These are phyloP conservation scores for Neurospora sp. DNA, from an alignment of 2,329 filamentous ascomycete species.

Conservation along the genomic window DNA sequence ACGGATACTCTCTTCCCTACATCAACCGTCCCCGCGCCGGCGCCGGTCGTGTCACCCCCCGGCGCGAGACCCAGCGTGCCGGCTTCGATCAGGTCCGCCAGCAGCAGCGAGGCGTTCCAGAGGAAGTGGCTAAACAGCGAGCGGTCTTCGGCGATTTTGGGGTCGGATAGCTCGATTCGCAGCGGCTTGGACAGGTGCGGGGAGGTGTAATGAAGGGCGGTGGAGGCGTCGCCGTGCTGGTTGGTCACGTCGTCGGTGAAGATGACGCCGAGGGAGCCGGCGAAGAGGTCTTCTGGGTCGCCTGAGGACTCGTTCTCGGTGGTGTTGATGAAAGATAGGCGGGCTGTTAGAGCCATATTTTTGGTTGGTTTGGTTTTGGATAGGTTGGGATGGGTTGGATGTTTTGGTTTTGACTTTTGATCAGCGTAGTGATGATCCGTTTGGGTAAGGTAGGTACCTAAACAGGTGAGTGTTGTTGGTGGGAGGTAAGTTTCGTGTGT, in stretches of 20 bases:
- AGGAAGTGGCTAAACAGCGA: constrained; percentile 61
- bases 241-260: constrained; percentile 59
- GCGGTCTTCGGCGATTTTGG: constrained; percentile 40
- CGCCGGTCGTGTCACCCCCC: not conserved
- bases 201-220: constrained; percentile 49
- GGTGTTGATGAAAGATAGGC: constrained; percentile 25
- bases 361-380: not conserved
- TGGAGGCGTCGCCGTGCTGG: constrained; percentile 53
- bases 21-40: not conserved
- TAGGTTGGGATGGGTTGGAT: not conserved
- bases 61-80: constrained; percentile 26
- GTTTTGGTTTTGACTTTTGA: not conserved
- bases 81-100: constrained; percentile 46
- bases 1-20: not conserved
- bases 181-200: constrained; percentile 37
- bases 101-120: constrained; percentile 55
- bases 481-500: not conserved
- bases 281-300: constrained; percentile 50
- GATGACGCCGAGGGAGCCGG: constrained; percentile 48
- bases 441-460: not conserved
- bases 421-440: not conserved
- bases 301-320: constrained; percentile 21
- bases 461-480: not conserved
- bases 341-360: constrained; percentile 42
- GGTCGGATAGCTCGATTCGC: constrained; percentile 37